Evolutionary conservation across 306 rosid species (phyloP).

Genomic region (Sophora flavescens): DNA sequence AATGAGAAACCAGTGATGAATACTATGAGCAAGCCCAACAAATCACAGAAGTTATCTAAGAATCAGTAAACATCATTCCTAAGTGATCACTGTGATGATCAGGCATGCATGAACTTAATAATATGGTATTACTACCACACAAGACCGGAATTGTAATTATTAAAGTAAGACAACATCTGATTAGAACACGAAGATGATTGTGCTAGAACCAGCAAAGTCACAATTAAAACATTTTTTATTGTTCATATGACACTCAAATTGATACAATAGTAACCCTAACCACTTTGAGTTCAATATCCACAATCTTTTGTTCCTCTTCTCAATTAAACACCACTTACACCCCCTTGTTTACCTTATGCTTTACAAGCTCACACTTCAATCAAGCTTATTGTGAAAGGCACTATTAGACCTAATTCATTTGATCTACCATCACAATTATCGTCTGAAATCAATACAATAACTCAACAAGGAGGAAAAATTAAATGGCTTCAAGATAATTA

Average conservation of each 20-base stretch:
- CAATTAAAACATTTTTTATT: conserved; percentile 3
- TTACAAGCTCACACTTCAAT: neutral
- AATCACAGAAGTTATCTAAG: neutral
- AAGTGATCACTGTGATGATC: conserved; percentile 32
- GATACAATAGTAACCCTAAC: conserved; percentile 20
- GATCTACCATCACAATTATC: conserved; percentile 23
- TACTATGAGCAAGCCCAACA: conserved; percentile 26
- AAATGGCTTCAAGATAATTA: conserved; percentile 12
- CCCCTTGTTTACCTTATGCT: neutral
- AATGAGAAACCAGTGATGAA: conserved; percentile 38
- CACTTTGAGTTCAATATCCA: neutral
- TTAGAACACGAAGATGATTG: conserved; percentile 34
- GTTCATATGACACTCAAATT: conserved; percentile 31
- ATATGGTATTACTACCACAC: conserved; percentile 14
- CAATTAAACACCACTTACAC: neutral
- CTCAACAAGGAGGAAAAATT: conserved; percentile 21
- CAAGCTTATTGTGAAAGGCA: neutral
- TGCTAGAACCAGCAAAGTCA: conserved; percentile 23
- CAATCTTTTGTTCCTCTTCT: neutral
- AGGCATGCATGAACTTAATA: conserved; percentile 11
- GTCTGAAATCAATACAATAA: conserved; percentile 36
- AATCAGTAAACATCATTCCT: conserved; percentile 6
- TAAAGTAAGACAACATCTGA: neutral
- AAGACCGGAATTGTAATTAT: conserved; percentile 14
- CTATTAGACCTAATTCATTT: neutral